These are phyloP conservation scores for Yamadazyma dendronema DNA, from an alignment of 1,139 yeast species.

Conservation along the genomic window DNA sequence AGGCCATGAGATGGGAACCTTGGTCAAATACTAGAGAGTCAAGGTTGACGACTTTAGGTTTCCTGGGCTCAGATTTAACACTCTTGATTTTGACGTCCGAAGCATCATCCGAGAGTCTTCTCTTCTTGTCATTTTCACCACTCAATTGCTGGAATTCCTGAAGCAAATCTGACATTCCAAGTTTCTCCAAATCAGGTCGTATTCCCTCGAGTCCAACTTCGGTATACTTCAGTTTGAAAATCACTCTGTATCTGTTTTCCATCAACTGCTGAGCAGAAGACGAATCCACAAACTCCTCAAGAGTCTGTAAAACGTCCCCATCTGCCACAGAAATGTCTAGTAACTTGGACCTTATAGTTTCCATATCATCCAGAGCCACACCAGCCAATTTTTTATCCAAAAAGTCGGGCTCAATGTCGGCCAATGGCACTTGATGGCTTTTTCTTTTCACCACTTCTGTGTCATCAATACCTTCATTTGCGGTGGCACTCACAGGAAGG, in stretches of 20 bases:
- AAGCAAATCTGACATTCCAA: constrained; percentile 23
- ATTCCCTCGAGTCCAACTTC: constrained; percentile 22
- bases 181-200: constrained; percentile 21
- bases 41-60: constrained; percentile 62
- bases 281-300: constrained; percentile 46
- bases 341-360: neutral
- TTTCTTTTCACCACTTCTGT: constrained; percentile 8
- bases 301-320: constrained; percentile 43
- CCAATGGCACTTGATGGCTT: constrained; percentile 12
- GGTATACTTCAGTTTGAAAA: constrained; percentile 50
- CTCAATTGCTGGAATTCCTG: constrained; percentile 22
- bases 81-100: constrained; percentile 9
- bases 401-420: constrained; percentile 24
- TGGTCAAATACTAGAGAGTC: constrained; percentile 65
- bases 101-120: constrained; percentile 13
- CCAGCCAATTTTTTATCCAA: constrained; percentile 7
- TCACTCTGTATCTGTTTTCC: constrained; percentile 25
- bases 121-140: constrained; percentile 11
- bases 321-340: constrained; percentile 11
- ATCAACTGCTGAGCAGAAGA: constrained; percentile 15
- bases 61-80: constrained; percentile 19
- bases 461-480: constrained; percentile 6
- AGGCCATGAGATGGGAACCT: constrained; percentile 68
- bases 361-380: neutral
- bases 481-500: constrained; percentile 11